Conservation (phyloP, 169 alveolate species). For the Plasmodium blacklocki region DNA sequence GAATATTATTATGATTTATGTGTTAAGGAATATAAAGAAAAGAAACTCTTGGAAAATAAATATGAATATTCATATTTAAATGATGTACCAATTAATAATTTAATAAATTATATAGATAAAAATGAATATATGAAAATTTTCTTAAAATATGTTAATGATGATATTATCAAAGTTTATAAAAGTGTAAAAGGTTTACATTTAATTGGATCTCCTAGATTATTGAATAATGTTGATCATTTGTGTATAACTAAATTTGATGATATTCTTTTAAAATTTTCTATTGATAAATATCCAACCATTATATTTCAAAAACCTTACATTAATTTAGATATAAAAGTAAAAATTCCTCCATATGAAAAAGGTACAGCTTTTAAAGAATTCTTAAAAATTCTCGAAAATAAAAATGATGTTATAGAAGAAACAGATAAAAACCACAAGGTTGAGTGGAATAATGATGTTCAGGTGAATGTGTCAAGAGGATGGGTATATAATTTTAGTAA, state of each 20-base stretch:
- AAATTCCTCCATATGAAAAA: slow-evolving; percentile 68
- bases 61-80: slow-evolving; percentile 63
- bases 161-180: slow-evolving; percentile 51
- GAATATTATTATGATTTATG: slow-evolving; percentile 64
- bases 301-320: slow-evolving; percentile 44
- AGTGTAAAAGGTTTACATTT: slow-evolving; percentile 45
- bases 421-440: slow-evolving; percentile 42
- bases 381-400: slow-evolving; percentile 36
- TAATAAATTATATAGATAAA: slow-evolving; percentile 69
- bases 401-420: slow-evolving; percentile 19
- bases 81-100: slow-evolving; percentile 63
- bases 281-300: slow-evolving; percentile 63
- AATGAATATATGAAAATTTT: slow-evolving; percentile 41
- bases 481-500: slow-evolving; percentile 66
- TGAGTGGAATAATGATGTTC: slow-evolving; percentile 58
- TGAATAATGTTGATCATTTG: slow-evolving; percentile 54
- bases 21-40: slow-evolving; percentile 52
- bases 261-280: slow-evolving; percentile 29
- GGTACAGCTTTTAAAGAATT: slow-evolving; percentile 71
- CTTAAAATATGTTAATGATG: slow-evolving; percentile 51
- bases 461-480: slow-evolving; percentile 46
- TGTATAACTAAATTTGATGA: slow-evolving; percentile 56
- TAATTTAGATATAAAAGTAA: slow-evolving; percentile 23
- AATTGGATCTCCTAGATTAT: slow-evolving; percentile 63
- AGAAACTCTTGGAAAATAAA: slow-evolving; percentile 57